Evolutionary conservation across 2,329 filamentous ascomycete genomes (phyloP).

Genomic region (Stagonosporopsis rhizophila): DNA sequence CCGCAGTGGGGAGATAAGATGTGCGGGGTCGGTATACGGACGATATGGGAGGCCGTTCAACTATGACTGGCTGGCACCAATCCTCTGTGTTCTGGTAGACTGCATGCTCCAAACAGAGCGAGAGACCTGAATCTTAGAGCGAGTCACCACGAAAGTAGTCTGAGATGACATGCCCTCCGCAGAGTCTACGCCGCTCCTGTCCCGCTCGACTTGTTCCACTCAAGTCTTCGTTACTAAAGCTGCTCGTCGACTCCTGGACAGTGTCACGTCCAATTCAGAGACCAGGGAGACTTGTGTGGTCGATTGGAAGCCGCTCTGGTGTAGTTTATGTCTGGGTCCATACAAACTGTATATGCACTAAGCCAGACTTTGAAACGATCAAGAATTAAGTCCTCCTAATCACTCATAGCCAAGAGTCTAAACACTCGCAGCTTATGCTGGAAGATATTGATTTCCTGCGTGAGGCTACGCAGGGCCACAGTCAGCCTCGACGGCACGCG

Average conservation of each 20-base stretch:
- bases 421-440: not conserved
- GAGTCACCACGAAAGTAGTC: no score
- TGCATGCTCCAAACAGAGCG: no score
- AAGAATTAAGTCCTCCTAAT: not conserved
- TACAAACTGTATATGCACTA: not conserved
- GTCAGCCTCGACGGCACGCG: constrained; percentile 3
- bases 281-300: no score
- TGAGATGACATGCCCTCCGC: no score
- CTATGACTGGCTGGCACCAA: not conserved
- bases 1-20: constrained; percentile 1
- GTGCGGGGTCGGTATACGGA: constrained; percentile 3
- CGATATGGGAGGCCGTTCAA: not conserved
- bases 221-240: no score
- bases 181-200: not conserved
- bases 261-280: no score
- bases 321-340: no score
- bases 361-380: not conserved
- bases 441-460: constrained; percentile 10
- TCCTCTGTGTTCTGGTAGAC: no score
- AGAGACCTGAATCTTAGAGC: no score
- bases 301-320: no score
- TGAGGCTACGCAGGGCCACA: constrained; percentile 8
- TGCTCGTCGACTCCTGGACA: not conserved
- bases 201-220: not conserved
- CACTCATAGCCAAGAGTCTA: constrained; percentile 15